phyloP scores from a whole-genome alignment of 2,329 filamentous ascomycete genomes.

The Aurifilum marmelostoma region DNA sequence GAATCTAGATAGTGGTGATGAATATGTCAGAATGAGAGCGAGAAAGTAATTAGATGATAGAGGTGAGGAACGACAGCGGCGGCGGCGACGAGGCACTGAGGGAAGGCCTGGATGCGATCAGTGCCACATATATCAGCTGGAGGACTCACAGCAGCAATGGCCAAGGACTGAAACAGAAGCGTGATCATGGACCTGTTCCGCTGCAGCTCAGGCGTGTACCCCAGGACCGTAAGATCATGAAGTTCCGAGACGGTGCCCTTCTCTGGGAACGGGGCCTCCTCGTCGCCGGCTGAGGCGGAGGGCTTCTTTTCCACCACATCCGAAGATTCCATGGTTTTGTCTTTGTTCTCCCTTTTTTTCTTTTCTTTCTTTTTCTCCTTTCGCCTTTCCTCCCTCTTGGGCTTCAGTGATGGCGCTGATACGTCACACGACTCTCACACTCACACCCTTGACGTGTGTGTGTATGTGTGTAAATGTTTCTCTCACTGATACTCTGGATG shows the following conservation, averaged over 20 bases:
- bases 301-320: conserved; percentile 17
- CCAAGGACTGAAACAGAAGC: conserved; percentile 62
- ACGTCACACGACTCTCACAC: background rate
- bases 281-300: conserved; percentile 15
- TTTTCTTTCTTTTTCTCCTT: background rate
- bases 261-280: conserved; percentile 2
- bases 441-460: background rate
- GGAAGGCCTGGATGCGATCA: background rate
- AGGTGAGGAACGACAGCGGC: no score
- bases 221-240: conserved; percentile 45
- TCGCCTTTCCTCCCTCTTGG: no score
- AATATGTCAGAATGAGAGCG: conserved; percentile 6
- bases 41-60: no score
- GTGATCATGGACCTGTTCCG: conserved; percentile 64
- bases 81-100: no score
- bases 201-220: conserved; percentile 60
- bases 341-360: background rate
- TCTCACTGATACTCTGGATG: background rate
- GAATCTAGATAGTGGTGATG: conserved; percentile 46
- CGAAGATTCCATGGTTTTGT: conserved; percentile 11
- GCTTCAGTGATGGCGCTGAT: background rate
- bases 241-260: conserved; percentile 33
- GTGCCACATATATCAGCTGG: background rate
- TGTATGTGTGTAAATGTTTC: background rate
- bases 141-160: conserved; percentile 54